These are phyloP conservation scores for Plantago elongata DNA, from an alignment of 257 asterid genomes.

Conservation along the genomic window DNA sequence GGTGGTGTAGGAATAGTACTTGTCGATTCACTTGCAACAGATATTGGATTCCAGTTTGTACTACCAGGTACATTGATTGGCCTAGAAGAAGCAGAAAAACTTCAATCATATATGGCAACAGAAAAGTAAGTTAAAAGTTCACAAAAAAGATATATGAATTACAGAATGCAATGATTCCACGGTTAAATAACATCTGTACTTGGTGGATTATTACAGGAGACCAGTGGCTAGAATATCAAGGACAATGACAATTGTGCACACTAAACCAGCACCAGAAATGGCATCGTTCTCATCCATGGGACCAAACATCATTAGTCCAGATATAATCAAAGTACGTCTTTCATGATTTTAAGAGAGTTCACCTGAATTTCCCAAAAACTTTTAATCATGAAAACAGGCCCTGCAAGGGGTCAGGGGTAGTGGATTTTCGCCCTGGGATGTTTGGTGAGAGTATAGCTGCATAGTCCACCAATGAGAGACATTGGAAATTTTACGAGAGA, in stretches of 20 bases:
- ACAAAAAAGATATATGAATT: background rate
- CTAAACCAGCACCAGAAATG: constrained; percentile 48
- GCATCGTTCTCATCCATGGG: constrained; percentile 54
- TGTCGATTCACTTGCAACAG: constrained; percentile 37
- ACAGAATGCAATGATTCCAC: background rate
- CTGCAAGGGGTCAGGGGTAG: too few relatives aligned
- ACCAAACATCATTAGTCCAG: constrained; percentile 53
- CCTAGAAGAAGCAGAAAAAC: constrained; percentile 37
- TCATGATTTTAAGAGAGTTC: too few relatives aligned
- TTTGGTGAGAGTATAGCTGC: too few relatives aligned
- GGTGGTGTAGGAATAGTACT: constrained; percentile 51
- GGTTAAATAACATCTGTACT: background rate
- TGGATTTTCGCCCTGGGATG: too few relatives aligned
- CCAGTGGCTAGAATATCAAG: constrained; percentile 42
- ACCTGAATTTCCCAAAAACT: too few relatives aligned
- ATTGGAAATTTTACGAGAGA: too few relatives aligned
- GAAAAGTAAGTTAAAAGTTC: constrained; percentile 28
- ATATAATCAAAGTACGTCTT: constrained; percentile 40
- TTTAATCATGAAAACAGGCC: too few relatives aligned
- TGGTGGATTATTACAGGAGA: constrained; percentile 31
- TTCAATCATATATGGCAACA: constrained; percentile 34
- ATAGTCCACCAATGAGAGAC: too few relatives aligned
- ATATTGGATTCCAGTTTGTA: constrained; percentile 31
- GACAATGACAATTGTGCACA: constrained; percentile 29
- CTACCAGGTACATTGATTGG: constrained; percentile 33